Evolutionary conservation across 1,284 basidiomycete genomes (phyloP), one percentile per base, ranked within the genome.

Genomic region (Phaffia rhodozyma): DNA sequence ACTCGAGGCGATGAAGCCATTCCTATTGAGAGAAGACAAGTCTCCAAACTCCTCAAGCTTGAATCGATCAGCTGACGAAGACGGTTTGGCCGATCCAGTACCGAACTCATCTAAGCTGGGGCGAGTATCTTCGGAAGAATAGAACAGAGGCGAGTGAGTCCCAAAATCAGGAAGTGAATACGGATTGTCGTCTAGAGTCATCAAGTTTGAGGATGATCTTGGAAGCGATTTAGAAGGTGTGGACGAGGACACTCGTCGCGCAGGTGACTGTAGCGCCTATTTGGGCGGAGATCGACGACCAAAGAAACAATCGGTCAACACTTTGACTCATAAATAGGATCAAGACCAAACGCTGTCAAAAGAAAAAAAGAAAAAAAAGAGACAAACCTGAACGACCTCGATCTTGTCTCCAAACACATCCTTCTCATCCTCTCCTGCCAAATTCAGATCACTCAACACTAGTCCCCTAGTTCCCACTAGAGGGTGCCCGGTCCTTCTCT

Each of bases 391-490:
- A 58, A 23, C 16, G 16, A 48, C 38, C 1, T 47, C 58, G 18
- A 49, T 47, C 11, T 48, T 61, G 27, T 47, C 60, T 25, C 60
- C 60, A 55, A 61, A 61, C 20, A 61, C 60, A 27, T 61, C 60
- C 29, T 27, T 29, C 25, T 53, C 21, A 18, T 51, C 63, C 50
- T 48, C 64, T 56, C 48, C 61, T 11, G 50, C 5, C 13, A 50
- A 49, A 23, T 16, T n/a, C 67, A 67, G 52, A n/a, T 66, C 60
- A 62, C 47, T 59, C 56, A 55, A 52, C 7, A 52, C 58, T 18
- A 60, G 32, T 13, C 43, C 43, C 49, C 50, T 27, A n/a, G 29
- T 23, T 43, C 29, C 34, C 30, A 47, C 30, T n/a, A 38, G n/a
- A 27, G 38, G 34, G n/a, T 34, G 20, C 2, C 21, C 58, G 25